phyloP scores from a whole-genome alignment of 2,329 filamentous ascomycete species.

The Colletotrichum liriopes region DNA sequence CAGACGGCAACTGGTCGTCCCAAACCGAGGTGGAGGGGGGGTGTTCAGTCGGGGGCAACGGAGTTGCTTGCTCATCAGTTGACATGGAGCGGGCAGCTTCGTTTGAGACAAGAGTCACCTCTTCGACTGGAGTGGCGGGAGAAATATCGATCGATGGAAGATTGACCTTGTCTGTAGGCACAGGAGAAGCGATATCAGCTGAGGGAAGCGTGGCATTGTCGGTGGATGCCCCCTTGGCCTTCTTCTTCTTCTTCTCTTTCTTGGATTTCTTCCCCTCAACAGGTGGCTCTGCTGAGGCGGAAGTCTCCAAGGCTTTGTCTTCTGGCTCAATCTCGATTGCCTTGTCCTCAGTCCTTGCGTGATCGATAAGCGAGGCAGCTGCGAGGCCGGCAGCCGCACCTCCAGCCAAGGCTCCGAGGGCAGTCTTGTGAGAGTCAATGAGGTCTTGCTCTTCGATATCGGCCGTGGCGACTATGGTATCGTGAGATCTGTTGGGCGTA shows the following conservation, averaged over 20 bases:
- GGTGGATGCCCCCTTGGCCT: conserved; percentile 11
- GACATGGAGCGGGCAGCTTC: background rate
- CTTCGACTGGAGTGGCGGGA: background rate
- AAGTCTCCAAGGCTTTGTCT: conserved; percentile 19
- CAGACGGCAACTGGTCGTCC: background rate
- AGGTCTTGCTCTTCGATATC: conserved; percentile 49
- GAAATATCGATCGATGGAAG: background rate
- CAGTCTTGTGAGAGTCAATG: background rate
- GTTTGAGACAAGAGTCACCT: background rate
- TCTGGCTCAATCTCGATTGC: background rate
- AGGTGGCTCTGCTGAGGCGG: background rate
- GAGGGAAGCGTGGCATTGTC: background rate
- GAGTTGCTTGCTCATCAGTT: background rate
- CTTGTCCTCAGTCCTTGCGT: background rate
- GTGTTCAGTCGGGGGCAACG: background rate
- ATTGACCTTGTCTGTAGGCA: background rate
- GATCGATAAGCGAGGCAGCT: background rate
- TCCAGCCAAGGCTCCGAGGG: conserved; percentile 16
- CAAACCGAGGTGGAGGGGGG: background rate
- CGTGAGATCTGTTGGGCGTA: conserved; percentile 47
- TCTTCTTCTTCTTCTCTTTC: conserved; percentile 53
- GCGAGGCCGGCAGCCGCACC: conserved; percentile 27
- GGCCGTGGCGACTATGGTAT: conserved; percentile 37
- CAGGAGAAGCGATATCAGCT: conserved; percentile 1
- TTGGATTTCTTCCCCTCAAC: conserved; percentile 47